Conservation (phyloP, 1,284 basidiomycete genomes). For the Agaricales sp. region DNA sequence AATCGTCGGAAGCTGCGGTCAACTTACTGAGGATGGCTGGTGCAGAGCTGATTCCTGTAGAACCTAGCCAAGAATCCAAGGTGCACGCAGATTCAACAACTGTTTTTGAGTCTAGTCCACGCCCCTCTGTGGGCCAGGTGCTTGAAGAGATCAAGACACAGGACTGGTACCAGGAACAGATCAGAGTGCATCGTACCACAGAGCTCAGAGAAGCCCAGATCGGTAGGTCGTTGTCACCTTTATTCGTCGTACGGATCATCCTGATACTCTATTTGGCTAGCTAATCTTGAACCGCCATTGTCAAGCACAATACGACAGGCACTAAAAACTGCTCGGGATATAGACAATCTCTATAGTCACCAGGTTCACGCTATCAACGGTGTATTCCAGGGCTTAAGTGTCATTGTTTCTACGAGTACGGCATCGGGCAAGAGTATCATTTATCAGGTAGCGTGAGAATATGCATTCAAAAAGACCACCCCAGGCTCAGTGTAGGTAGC, state of each 20-base stretch:
- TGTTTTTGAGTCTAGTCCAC: slow-evolving; percentile 38
- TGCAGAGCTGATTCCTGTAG: slow-evolving; percentile 57
- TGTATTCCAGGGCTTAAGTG: slow-evolving; percentile 51
- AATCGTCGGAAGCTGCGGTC: slow-evolving; percentile 48
- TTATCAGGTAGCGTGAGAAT: slow-evolving; percentile 79
- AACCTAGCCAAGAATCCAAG: slow-evolving; percentile 18
- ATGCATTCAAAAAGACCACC: no score
- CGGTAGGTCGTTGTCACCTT: slow-evolving; percentile 27
- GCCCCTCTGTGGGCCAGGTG: slow-evolving; percentile 48
- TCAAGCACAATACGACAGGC: slow-evolving; percentile 51
- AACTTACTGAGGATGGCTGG: slow-evolving; percentile 55
- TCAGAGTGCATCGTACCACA: slow-evolving; percentile 44
- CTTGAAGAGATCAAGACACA: slow-evolving; percentile 47
- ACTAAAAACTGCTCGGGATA: slow-evolving; percentile 51
- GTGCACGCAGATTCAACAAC: slow-evolving; percentile 10
- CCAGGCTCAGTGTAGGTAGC: no score
- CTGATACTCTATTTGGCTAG: slow-evolving; percentile 21
- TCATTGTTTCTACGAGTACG: slow-evolving; percentile 86
- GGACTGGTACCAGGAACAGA: slow-evolving; percentile 62
- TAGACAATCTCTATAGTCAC: slow-evolving; percentile 66
- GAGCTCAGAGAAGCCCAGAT: slow-evolving; percentile 38
- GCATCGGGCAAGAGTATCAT: slow-evolving; percentile 91
- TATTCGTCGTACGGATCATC: neutral
- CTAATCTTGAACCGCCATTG: slow-evolving; percentile 41
- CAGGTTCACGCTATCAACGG: slow-evolving; percentile 73